Evolutionary conservation across 1,284 basidiomycete genomes (phyloP), one percentile per base, ranked within the genome.

Genomic region (Puccinia coronata): DNA sequence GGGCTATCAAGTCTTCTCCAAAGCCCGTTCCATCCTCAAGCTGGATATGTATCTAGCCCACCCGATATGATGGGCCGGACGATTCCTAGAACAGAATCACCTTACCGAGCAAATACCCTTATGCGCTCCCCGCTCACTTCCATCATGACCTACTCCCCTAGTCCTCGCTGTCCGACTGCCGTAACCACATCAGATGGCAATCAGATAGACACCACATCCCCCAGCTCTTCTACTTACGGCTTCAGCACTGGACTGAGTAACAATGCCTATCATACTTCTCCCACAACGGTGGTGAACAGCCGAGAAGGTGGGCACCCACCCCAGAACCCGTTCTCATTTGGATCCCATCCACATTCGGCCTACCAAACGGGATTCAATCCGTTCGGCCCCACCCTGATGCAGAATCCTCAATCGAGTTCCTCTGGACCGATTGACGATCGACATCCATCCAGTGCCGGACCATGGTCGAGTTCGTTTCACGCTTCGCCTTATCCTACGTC

Each of bases 21-120:
- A 53, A 80, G 78, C 36, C 78, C 78, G 59, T 80, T 80, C 43
- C 78, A 80, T 34, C 69, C 67, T 41, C 67, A 80, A 49, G 34
- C 39, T 47, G 31, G 39, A 57, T 71, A 47, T 59, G 39, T 61
- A 11, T 28, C 78, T 14, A 59, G 43, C 55, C 18, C 31, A 11
- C 57, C 78, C 25, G 57, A 61, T n/a, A 47, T 69, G 55, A 72
- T 59, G 34, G 67, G 55, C 14, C 39, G 53, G n/a, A 41, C 78
- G 31, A 61, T 55, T 47, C 76, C 63, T 51, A 79, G 76, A 59
- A 69, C 55, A 12, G 78, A 55, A 16, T 80, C 78, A 43, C 78
- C 78, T 43, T 72, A 72, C 28, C 65, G 69, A 72, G 39, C 2
- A 61, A 76, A 43, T 51, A n/a, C 59, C 2, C 57, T 63, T 3